Evolutionary conservation across 306 rosid species (phyloP).

Genomic region (Prunus campanulata): DNA sequence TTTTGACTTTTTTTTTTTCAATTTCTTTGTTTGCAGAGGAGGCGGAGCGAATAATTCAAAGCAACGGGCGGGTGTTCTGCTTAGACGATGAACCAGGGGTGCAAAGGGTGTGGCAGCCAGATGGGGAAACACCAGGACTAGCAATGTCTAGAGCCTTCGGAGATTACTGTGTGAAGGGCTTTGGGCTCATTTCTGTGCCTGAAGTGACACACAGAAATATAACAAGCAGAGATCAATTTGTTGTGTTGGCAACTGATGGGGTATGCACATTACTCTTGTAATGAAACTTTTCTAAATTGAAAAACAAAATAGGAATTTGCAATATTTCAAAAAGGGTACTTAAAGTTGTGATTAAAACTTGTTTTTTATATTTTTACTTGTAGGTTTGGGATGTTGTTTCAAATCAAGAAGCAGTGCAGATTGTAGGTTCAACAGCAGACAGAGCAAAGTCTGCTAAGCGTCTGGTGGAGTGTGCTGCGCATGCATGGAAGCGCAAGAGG

Average conservation of each 20-base stretch:
- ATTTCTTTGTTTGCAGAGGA: constrained; percentile 52
- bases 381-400: constrained; percentile 98
- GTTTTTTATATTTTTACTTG: background rate
- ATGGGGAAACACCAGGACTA: constrained; percentile 68
- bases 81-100: constrained; percentile 81
- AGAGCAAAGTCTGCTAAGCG: constrained; percentile 57
- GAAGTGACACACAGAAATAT: constrained; percentile 73
- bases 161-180: constrained; percentile 71
- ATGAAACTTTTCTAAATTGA: background rate
- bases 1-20: background rate
- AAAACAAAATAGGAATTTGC: background rate
- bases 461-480: constrained; percentile 66
- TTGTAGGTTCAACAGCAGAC: constrained; percentile 56
- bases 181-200: constrained; percentile 85
- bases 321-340: background rate
- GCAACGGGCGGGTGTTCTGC: constrained; percentile 79
- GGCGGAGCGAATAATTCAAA: constrained; percentile 75
- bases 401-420: constrained; percentile 89
- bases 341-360: background rate
- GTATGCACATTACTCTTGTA: constrained; percentile 27
- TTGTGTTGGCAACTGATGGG: constrained; percentile 94
- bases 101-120: constrained; percentile 77
- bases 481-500: constrained; percentile 91
- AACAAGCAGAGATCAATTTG: constrained; percentile 63
- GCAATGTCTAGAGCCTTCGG: constrained; percentile 98